phyloP scores from a whole-genome alignment of 108 stramenopile species.

The Skeletonema menzelii region DNA sequence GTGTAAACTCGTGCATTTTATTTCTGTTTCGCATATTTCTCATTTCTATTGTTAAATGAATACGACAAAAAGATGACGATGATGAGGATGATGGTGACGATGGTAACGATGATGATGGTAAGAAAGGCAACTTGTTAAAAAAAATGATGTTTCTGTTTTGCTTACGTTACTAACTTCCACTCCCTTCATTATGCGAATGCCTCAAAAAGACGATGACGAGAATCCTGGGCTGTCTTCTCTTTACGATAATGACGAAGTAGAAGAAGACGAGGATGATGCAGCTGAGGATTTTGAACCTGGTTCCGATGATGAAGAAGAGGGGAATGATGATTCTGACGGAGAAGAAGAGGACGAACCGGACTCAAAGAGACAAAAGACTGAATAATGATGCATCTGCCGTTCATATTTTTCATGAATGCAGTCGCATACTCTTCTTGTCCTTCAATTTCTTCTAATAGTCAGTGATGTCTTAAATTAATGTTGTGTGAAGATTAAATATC shows the following conservation, averaged over 20 bases:
- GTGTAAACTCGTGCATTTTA: not conserved
- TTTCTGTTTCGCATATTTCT: not conserved
- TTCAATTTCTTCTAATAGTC: not conserved
- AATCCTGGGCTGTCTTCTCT: not conserved
- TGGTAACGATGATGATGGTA: constrained; percentile 2
- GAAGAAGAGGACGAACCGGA: not conserved
- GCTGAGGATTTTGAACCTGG: constrained; percentile 9
- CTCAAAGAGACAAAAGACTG: constrained; percentile 10
- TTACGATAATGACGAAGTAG: constrained; percentile 1
- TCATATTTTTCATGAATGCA: not conserved
- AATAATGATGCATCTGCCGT: not conserved
- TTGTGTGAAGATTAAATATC: not conserved
- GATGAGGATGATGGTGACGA: not conserved
- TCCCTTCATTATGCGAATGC: too few relatives aligned
- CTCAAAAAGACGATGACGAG: not conserved
- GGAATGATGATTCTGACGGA: not conserved
- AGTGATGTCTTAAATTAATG: not conserved
- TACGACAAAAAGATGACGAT: constrained; percentile 1
- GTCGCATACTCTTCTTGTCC: not conserved
- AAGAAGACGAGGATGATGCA: constrained; percentile 18
- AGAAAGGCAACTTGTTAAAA: not conserved
- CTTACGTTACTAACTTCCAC: too few relatives aligned
- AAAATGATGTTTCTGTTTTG: not conserved
- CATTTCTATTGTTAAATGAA: not conserved
- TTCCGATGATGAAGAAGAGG: not conserved